Conservation (phyloP, 192 early-diverging fungal genomes). For the Coemansia sp. region DNA sequence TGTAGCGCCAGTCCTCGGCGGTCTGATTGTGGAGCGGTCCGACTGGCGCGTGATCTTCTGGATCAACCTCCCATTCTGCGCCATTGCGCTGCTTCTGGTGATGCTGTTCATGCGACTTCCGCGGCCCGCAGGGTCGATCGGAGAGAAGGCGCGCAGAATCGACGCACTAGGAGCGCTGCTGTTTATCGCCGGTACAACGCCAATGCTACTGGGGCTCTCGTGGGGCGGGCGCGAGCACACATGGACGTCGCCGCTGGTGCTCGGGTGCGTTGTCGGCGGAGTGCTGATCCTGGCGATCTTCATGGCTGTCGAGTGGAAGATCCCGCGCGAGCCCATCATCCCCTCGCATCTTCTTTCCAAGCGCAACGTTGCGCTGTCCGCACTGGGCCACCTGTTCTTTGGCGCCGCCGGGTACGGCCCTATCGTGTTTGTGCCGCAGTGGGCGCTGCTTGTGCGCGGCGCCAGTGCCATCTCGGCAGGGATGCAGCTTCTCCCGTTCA, state of each 20-base stretch:
- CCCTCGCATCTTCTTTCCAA: slow-evolving; percentile 64
- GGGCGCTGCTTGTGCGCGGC: slow-evolving; percentile 81
- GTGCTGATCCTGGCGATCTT: slow-evolving; percentile 58
- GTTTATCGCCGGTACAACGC: slow-evolving; percentile 52
- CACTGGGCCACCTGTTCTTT: slow-evolving; percentile 65
- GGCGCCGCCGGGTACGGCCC: slow-evolving; percentile 65
- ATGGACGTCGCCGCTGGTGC: slow-evolving; percentile 69
- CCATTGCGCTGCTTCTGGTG: slow-evolving; percentile 61
- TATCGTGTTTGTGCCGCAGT: slow-evolving; percentile 79
- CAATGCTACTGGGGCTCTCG: slow-evolving; percentile 61
- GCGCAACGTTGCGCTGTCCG: slow-evolving; percentile 61
- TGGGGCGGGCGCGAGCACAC: slow-evolving; percentile 66
- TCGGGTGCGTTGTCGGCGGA: slow-evolving; percentile 59
- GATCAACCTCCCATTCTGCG: slow-evolving; percentile 85
- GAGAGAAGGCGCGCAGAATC: slow-evolving; percentile 67
- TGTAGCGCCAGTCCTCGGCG: slow-evolving; percentile 84
- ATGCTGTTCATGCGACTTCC: slow-evolving; percentile 65
- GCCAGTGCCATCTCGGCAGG: slow-evolving; percentile 75
- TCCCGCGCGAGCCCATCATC: slow-evolving; percentile 62
- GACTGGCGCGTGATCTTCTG: slow-evolving; percentile 77
- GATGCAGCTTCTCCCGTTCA: slow-evolving; percentile 71
- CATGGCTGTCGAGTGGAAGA: slow-evolving; percentile 60
- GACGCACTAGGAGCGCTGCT: slow-evolving; percentile 57
- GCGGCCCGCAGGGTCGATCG: slow-evolving; percentile 51
- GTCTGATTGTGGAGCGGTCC: slow-evolving; percentile 72